Conservation (phyloP, 495 filamentous ascomycete species). For the Hypomontagnella submonticulosa region DNA sequence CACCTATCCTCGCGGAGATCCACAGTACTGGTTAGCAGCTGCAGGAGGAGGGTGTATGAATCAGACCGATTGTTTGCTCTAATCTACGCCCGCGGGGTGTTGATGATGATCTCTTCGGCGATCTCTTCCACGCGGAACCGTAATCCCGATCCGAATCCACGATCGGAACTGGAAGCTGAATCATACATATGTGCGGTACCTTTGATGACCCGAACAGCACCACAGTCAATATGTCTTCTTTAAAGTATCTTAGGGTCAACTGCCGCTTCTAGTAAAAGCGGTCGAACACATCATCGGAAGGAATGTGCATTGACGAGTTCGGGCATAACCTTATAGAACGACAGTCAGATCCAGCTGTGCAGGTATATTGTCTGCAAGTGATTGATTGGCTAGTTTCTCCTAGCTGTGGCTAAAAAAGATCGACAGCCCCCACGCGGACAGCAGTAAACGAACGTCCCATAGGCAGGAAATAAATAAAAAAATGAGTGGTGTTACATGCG, state of each 20-base stretch:
- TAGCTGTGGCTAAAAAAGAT: constrained; percentile 38
- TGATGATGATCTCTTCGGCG: no score
- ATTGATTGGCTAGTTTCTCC: constrained; percentile 31
- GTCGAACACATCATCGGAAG: constrained; percentile 32
- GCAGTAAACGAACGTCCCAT: constrained; percentile 10
- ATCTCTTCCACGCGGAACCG: no score
- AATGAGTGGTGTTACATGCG: constrained; percentile 15
- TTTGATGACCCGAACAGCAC: constrained; percentile 3
- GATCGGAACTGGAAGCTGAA: no score
- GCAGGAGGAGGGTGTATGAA: background rate
- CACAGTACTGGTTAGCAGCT: constrained; percentile 6
- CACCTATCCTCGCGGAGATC: constrained; percentile 6
- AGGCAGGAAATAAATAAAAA: constrained; percentile 11
- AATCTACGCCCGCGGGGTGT: no score
- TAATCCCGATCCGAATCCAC: no score
- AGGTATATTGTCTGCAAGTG: constrained; percentile 20
- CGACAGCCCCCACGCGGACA: constrained; percentile 39
- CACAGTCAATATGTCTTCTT: background rate
- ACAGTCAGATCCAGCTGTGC: constrained; percentile 41
- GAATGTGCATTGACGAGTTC: constrained; percentile 21
- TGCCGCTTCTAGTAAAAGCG: constrained; percentile 38
- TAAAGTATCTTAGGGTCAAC: constrained; percentile 2
- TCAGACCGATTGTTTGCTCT: background rate
- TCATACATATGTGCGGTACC: background rate
- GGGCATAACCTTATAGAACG: constrained; percentile 31